A percentile compares a stretch with the other conserved stretches of the same genome.
Evolutionary conservation across 2,329 filamentous ascomycete species (phyloP).

Genomic region (Diaporthe destruens): DNA sequence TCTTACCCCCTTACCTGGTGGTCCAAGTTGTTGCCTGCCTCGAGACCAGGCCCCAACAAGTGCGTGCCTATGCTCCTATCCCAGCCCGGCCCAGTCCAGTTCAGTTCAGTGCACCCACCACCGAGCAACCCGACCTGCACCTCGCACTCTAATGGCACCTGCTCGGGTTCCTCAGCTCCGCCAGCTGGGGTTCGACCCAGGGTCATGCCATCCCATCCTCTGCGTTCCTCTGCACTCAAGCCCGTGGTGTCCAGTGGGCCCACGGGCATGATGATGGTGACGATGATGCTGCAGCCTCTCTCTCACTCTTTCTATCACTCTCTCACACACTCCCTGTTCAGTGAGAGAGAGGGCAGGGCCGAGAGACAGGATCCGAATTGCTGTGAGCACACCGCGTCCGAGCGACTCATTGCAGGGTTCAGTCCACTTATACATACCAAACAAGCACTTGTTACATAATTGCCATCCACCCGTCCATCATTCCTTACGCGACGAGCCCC

Average conservation of each 20-base stretch:
- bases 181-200: constrained; percentile 14
- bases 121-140: constrained; percentile 27
- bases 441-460: constrained; percentile 35
- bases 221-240: background rate
- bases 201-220: constrained; percentile 21
- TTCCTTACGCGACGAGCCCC: constrained; percentile 5
- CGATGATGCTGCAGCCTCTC: background rate
- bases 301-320: background rate
- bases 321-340: constrained; percentile 7
- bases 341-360: background rate
- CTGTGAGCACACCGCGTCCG: constrained; percentile 8
- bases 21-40: constrained; percentile 26
- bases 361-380: background rate
- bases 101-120: constrained; percentile 15
- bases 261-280: constrained; percentile 5
- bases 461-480: constrained; percentile 12
- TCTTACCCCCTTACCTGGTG: background rate
- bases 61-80: constrained; percentile 5
- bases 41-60: constrained; percentile 12
- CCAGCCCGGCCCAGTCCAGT: background rate
- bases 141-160: constrained; percentile 30
- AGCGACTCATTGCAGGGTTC: constrained; percentile 6
- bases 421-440: constrained; percentile 34
- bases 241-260: constrained; percentile 31
- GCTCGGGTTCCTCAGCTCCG: constrained; percentile 30